These are phyloP conservation scores for Reutealis trisperma DNA, from an alignment of 345 rosid genomes.

Conservation along the genomic window DNA sequence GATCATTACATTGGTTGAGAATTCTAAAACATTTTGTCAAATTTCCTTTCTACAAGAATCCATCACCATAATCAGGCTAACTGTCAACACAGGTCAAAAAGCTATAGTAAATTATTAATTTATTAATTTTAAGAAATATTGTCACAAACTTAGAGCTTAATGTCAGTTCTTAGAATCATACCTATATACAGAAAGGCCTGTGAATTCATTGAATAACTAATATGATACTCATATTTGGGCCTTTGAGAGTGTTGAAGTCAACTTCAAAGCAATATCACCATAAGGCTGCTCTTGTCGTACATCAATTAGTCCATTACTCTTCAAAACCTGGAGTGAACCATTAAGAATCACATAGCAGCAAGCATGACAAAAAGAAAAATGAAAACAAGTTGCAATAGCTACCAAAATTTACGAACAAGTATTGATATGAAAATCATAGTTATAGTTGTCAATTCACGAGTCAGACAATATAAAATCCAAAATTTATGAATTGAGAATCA, in stretches of 20 bases:
- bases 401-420: too few relatives aligned
- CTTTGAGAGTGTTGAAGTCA: conserved; percentile 51
- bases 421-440: not conserved
- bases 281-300: conserved; percentile 65
- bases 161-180: not conserved
- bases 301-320: conserved; percentile 68
- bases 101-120: not conserved
- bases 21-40: not conserved
- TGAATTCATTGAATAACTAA: not conserved
- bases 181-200: conserved; percentile 9
- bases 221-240: conserved; percentile 35
- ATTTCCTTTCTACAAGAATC: not conserved
- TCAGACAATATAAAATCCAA: not conserved
- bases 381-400: not conserved
- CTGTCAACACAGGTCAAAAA: not conserved
- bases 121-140: not conserved
- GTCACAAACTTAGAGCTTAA: not conserved
- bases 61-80: not conserved
- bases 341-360: not conserved
- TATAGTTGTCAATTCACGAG: not conserved
- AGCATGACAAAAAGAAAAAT: not conserved
- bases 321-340: conserved; percentile 62
- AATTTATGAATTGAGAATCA: not conserved
- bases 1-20: not conserved
- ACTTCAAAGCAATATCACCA: conserved; percentile 57